Conservation (phyloP, 768 basidiomycete genomes). For the Russula vinacea region DNA sequence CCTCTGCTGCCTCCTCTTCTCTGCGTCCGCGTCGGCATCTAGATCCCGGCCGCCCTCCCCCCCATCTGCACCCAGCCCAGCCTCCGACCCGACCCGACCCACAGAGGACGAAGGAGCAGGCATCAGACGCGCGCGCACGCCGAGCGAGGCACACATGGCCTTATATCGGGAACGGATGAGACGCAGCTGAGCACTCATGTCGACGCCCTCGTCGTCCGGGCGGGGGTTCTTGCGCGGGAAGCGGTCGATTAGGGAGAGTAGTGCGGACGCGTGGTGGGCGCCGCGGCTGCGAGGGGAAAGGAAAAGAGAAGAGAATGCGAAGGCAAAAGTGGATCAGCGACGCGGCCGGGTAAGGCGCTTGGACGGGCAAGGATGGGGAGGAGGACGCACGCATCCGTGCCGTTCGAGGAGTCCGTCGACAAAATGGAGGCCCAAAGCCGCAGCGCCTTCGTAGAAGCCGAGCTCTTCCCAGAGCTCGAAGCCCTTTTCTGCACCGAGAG, state of each 20-base stretch:
- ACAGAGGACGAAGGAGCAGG: slow-evolving; percentile 23
- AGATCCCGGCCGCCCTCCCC: slow-evolving; percentile 2
- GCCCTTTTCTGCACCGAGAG: slow-evolving; percentile 83
- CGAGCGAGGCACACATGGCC: slow-evolving; percentile 77
- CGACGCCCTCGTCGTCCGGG: slow-evolving; percentile 48
- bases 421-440: slow-evolving; percentile 60
- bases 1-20: slow-evolving; percentile 10
- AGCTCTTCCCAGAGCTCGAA: slow-evolving; percentile 98
- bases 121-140: slow-evolving; percentile 52
- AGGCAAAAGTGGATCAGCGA: slow-evolving; percentile 14
- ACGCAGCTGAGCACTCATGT: slow-evolving; percentile 73
- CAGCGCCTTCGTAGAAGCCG: slow-evolving; percentile 88
- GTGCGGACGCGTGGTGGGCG: slow-evolving; percentile 58
- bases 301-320: neutral
- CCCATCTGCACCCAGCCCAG: neutral
- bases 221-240: slow-evolving; percentile 82
- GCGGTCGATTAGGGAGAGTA: slow-evolving; percentile 65
- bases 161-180: slow-evolving; percentile 88
- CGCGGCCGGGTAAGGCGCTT: slow-evolving; percentile 1
- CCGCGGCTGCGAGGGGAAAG: slow-evolving; percentile 48
- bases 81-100: slow-evolving; percentile 13
- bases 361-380: slow-evolving; percentile 1
- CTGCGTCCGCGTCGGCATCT: slow-evolving; percentile 8
- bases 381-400: slow-evolving; percentile 49
- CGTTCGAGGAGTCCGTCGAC: slow-evolving; percentile 40